A percentile compares a stretch with the other conserved stretches of the same genome.
phyloP scores from a whole-genome alignment of 495 filamentous ascomycete genomes.

The Neurospora sp. region DNA sequence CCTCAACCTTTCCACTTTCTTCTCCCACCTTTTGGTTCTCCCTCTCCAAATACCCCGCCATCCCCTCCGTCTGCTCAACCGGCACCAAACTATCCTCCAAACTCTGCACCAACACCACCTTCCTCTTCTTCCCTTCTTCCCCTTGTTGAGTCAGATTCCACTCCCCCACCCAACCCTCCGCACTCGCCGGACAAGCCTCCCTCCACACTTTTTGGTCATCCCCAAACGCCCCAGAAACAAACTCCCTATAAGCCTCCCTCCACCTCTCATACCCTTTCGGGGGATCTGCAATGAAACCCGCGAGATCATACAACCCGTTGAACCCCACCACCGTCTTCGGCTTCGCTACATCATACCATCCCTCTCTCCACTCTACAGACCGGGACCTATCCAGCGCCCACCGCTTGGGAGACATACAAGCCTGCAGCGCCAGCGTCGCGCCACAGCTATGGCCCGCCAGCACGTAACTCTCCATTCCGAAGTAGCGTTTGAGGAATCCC shows the following conservation, averaged over 20 bases:
- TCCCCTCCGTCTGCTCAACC: constrained; percentile 16
- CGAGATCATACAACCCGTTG: constrained; percentile 57
- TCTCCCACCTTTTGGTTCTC: background rate
- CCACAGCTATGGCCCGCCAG: constrained; percentile 72
- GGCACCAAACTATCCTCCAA: constrained; percentile 26
- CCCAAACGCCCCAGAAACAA: constrained; percentile 57
- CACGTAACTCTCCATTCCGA: constrained; percentile 39
- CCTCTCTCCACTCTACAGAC: no score
- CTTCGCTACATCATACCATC: background rate
- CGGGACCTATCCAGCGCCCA: constrained; percentile 2
- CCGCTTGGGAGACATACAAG: constrained; percentile 38
- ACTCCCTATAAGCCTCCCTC: constrained; percentile 45
- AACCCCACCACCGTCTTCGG: constrained; percentile 33
- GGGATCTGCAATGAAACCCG: constrained; percentile 25
- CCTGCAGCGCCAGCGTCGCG: constrained; percentile 62
- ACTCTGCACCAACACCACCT: constrained; percentile 24
- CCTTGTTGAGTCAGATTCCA: constrained; percentile 9
- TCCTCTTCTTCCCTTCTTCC: constrained; percentile 14
- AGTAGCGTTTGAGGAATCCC: constrained; percentile 43
- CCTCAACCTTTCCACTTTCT: background rate
- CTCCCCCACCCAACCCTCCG: constrained; percentile 9
- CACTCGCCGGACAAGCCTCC: constrained; percentile 37
- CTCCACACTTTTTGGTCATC: constrained; percentile 41
- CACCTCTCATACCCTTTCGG: constrained; percentile 30
- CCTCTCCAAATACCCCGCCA: constrained; percentile 13